Evolutionary conservation across 2,329 filamentous ascomycete genomes (phyloP), one percentile per base, ranked within the genome.

Genomic region (Chalaropsis thielavioides): DNA sequence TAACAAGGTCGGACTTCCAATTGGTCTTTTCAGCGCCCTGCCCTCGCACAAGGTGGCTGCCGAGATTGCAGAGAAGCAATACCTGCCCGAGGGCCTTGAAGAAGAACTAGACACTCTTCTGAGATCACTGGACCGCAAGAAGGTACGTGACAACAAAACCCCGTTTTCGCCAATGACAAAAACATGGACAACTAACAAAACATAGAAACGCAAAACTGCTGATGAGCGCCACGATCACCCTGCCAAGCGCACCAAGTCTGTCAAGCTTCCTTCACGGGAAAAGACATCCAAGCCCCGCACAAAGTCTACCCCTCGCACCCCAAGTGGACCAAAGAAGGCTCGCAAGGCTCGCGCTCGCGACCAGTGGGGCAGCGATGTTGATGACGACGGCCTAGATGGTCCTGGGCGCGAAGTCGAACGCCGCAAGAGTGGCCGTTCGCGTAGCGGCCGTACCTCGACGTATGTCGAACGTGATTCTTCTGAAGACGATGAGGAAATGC

Each of bases 1-100:
- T 0, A 85, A 83, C 54, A 95, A 95, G 75, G 82, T 94, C 67
- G 86, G 88, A 17, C 76, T 97, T 66, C 92, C 94, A 0, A 82
- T 83, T 35, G 88, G 88, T 1, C 80, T 97, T 17, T 97, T 94
- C 74, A 81, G 81, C 17, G 79, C 84, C 2, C 81, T 97, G 68
- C 82, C 86, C 22, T 89, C 83, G 68, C 91, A 95, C 71, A 83
- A 87, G 38, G 82, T 85, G 61, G 92, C 92, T 0, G 88, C 94
- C 71, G 84, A 89, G 70, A 91, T 96, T 71, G 90, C 92, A 0
- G 86, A 90, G 73, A 95, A 88, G 78, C 86, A 88, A 66, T 96
- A 88, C 72, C 81, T 96, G 11, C 87, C 90, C 0, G 87, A 91
- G 15, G 87, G 86, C 27, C 75, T 89, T 19, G 87, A 90, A 49